Conservation (phyloP, 225 moss, liverwort and hornwort species). For the Polytrichum commune region DNA sequence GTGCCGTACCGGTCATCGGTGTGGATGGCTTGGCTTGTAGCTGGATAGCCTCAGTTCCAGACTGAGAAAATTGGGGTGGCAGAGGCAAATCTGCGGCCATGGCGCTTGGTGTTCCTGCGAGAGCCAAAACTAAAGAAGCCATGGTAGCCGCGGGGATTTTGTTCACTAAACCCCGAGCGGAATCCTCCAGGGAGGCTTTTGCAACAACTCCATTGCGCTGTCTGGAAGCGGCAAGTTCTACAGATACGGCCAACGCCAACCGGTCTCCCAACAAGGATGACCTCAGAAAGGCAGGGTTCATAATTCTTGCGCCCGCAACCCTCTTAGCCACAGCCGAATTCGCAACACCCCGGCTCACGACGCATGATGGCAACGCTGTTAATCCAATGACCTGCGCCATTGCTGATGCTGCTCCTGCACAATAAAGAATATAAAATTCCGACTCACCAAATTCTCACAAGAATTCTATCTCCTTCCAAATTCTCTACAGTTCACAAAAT, state of each 20-base stretch:
- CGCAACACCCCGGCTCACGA: slow-evolving; percentile 1
- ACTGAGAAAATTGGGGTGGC: slow-evolving; percentile 17
- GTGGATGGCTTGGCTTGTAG: slow-evolving; percentile 14
- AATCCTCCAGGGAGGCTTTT: slow-evolving; percentile 14
- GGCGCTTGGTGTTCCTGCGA: slow-evolving; percentile 12
- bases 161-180: slow-evolving; percentile 7
- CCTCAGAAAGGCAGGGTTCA: slow-evolving; percentile 12
- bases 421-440: too few relatives aligned
- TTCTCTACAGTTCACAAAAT: too few relatives aligned
- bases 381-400: slow-evolving; percentile 33
- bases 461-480: too few relatives aligned
- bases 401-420: too few relatives aligned
- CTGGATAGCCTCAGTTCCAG: slow-evolving; percentile 18
- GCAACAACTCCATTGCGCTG: slow-evolving; percentile 8
- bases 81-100: slow-evolving; percentile 12
- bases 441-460: too few relatives aligned
- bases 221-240: slow-evolving; percentile 5
- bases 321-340: background rate
- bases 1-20: slow-evolving; percentile 13
- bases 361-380: slow-evolving; percentile 24
- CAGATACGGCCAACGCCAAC: slow-evolving; percentile 27
- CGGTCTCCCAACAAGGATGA: slow-evolving; percentile 31
- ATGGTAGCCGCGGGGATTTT: slow-evolving; percentile 34
- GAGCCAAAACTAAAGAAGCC: slow-evolving; percentile 32
- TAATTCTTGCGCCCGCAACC: background rate